Base-by-base conservation (phyloP, 2,329 filamentous ascomycete genomes). In the Arthrobotrys pseudoclavata region DNA sequence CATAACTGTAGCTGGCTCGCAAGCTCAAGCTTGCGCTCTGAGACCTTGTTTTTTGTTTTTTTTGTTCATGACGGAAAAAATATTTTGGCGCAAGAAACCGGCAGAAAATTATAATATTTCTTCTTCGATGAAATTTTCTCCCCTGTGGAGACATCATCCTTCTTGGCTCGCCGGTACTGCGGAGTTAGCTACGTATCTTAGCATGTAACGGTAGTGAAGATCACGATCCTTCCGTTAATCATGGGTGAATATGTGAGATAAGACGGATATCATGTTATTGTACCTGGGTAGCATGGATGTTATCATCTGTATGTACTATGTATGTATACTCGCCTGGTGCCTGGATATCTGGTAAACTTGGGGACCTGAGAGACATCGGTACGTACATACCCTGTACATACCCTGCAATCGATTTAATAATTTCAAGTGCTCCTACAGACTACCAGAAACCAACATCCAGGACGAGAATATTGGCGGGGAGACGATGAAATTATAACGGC, bases 201-300 rank as follows among this genome's bases (percentile, higher is more conserved):
- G 55, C 31, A 40, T 60, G 55, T 42, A 60, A 60, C 55, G 31
- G 34, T 57, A 5, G 52, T 60, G 55, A 42, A 60, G 55, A 60
- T 60, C 55, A 15, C 26, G 9, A 18, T 72, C 69, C 69, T 64
- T 60, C 69, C 69, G 69, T 62, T 60, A 50, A 42, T 66, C 9
- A 47, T 60, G 60, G 60, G 64, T 60, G 60, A 42, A 18, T 10
- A 57, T 57, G 55, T 60, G 34, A 66, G 69, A 72, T 72, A 72
- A 72, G 69, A 72, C 60, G 37, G 47, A 40, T 40, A 64, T 70
- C 53, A 45, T 70, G 45, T 64, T 13, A 6, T 10, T 63, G 55
- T 20, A 18, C 22, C 7, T 34, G 31, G 31, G 31, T 34, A 13
- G 37, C 13, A 40, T 40, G 37, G 37, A n/a, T 18, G 22, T 18